Conservation (phyloP, 441 rosid genomes). For the Brassica balearica region DNA sequence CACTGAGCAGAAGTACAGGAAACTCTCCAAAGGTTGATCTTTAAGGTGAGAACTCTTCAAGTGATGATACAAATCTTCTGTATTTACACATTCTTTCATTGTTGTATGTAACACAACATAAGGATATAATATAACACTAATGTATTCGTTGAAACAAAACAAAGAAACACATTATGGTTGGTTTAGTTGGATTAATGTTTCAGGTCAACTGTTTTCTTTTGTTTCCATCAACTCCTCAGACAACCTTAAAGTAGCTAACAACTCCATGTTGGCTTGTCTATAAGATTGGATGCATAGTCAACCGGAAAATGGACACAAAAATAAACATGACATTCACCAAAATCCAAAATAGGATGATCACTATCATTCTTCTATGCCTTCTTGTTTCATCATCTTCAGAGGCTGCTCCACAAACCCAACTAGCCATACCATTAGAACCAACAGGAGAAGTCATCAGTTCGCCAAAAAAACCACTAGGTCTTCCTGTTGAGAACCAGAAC, state of each 20-base stretch:
- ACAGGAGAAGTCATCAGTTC: conserved; percentile 33
- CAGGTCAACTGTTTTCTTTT: conserved; percentile 32
- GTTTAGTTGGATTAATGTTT: conserved; percentile 40
- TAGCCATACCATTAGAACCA: conserved; percentile 33
- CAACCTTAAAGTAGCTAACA: conserved; percentile 31
- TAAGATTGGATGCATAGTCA: conserved; percentile 22
- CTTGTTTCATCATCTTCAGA: conserved; percentile 37
- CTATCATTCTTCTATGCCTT: conserved; percentile 37
- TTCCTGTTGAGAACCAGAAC: conserved; percentile 42
- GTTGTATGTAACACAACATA: conserved; percentile 27
- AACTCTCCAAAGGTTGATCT: conserved; percentile 55
- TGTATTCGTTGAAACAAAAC: conserved; percentile 19
- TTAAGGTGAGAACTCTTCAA: conserved; percentile 36
- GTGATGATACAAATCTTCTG: conserved; percentile 29
- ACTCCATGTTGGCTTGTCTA: conserved; percentile 28
- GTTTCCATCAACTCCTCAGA: conserved; percentile 43
- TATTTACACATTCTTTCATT: conserved; percentile 26
- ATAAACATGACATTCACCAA: conserved; percentile 33
- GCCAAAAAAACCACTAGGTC: conserved; percentile 37
- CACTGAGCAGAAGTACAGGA: conserved; percentile 69
- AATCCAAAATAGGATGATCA: conserved; percentile 30
- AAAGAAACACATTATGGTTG: conserved; percentile 29
- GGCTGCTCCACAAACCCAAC: conserved; percentile 36
- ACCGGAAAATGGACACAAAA: conserved; percentile 16
- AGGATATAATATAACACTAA: conserved; percentile 12